phyloP scores from a whole-genome alignment of 306 rosid species.

The Sindora glabra region DNA sequence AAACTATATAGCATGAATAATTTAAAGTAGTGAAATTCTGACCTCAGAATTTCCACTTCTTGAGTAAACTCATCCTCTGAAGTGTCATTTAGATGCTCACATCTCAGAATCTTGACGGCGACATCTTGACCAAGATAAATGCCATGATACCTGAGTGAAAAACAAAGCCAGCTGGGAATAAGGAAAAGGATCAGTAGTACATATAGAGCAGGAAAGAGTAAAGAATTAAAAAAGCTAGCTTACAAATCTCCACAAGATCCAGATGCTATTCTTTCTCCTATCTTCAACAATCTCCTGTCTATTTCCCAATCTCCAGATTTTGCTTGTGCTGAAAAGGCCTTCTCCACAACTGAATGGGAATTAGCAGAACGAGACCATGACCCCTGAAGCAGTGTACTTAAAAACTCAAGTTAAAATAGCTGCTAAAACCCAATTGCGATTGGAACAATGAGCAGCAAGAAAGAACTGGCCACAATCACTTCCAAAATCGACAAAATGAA shows the following conservation, averaged over 20 bases:
- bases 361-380: slow-evolving; percentile 83
- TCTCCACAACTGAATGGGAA: slow-evolving; percentile 55
- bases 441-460: neutral
- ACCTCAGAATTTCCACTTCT: slow-evolving; percentile 92
- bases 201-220: neutral
- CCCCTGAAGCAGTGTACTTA: slow-evolving; percentile 44
- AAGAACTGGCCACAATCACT: neutral
- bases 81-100: slow-evolving; percentile 77
- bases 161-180: slow-evolving; percentile 9
- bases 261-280: slow-evolving; percentile 85
- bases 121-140: slow-evolving; percentile 85
- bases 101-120: slow-evolving; percentile 88
- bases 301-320: slow-evolving; percentile 87
- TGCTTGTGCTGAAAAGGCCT: slow-evolving; percentile 39
- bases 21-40: slow-evolving; percentile 8
- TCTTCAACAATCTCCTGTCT: slow-evolving; percentile 78
- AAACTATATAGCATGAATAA: too few relatives aligned
- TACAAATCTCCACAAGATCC: slow-evolving; percentile 99
- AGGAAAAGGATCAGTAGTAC: neutral
- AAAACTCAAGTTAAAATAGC: neutral
- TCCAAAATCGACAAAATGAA: neutral
- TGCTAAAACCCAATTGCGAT: neutral
- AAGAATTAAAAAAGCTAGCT: slow-evolving; percentile 14
- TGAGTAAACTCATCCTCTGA: slow-evolving; percentile 91
- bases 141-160: slow-evolving; percentile 61